Evolutionary conservation across 2,329 filamentous ascomycete genomes (phyloP), one percentile per base, ranked within the genome.

Genomic region (Diaporthe aspalathi): DNA sequence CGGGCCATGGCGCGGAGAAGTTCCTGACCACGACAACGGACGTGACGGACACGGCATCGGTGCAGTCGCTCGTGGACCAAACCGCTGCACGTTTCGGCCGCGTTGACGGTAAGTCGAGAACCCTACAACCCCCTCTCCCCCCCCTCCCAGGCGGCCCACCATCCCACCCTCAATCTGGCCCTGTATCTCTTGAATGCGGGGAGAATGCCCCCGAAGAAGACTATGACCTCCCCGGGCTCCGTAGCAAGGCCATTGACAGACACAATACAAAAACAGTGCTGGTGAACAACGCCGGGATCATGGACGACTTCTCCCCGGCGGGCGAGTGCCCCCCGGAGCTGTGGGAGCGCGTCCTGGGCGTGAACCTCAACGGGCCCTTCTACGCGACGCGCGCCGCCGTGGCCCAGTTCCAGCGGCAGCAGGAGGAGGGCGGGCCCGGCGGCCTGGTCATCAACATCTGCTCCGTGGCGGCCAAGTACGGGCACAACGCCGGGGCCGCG

Each of bases 281-380:
- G n/a, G 77, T 83, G 57, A 85, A 86, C 70, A 79, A 83, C 29
- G 84, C 84, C 0, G 84, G 84, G 32, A 75, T 85, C 22, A 81
- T 82, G 75, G 84, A 85, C 76, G 78, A 78, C 27, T 83, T 82
- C 73, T 78, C 78, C 63, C 79, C 79, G 38, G 83, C 81, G 7
- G 82, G 83, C 66, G 78, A 77, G 2, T 74, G 83, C 27, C 78
- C 79, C 16, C 81, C 84, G 52, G 75, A 75, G 0, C 77, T 81
- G 50, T 84, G 82, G 81, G 80, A 84, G 32, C 74, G 78, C 8
- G 79, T 85, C 2, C 75, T 85, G 68, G 77, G 76, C 5, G 76
- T 83, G 57, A 86, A 86, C 68, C 75, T 84, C 35, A 84, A 82
- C 0, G 83, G 80, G 5, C 84, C 84, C 0, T 82, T 84, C 12